These are phyloP conservation scores for Gillenia trifoliata DNA, from an alignment of 306 rosid species.

Conservation along the genomic window DNA sequence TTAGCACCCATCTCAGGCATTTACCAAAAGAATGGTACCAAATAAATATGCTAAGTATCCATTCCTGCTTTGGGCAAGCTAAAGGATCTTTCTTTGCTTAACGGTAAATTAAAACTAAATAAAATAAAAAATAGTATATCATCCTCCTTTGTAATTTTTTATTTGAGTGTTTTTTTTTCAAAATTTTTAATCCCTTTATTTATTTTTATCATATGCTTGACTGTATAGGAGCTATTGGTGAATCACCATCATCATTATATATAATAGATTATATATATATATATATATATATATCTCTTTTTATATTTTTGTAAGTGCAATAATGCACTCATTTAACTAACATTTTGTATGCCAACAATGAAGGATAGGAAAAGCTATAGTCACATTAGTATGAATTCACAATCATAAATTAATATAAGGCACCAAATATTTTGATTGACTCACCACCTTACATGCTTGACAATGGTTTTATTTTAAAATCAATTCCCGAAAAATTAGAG, in stretches of 20 bases:
- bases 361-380: not conserved
- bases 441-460: not conserved
- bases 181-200: no score
- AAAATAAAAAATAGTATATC: not conserved
- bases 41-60: no score
- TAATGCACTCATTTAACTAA: not conserved
- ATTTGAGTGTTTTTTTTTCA: no score
- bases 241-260: not conserved
- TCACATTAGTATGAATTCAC: not conserved
- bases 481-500: not conserved
- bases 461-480: not conserved
- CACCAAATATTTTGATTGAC: not conserved
- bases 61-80: slow-evolving; percentile 35
- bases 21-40: no score
- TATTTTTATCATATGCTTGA: no score
- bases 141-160: not conserved
- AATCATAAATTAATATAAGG: not conserved
- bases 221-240: not conserved
- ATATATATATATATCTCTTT: no score
- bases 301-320: not conserved
- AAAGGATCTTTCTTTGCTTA: slow-evolving; percentile 32
- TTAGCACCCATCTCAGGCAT: not conserved
- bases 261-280: no score
- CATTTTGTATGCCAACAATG: not conserved
- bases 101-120: not conserved